A percentile compares a stretch with the other conserved stretches of the same genome.
Evolutionary conservation across 768 basidiomycete species (phyloP).

Genomic region (Udeniomyces megalosporus): DNA sequence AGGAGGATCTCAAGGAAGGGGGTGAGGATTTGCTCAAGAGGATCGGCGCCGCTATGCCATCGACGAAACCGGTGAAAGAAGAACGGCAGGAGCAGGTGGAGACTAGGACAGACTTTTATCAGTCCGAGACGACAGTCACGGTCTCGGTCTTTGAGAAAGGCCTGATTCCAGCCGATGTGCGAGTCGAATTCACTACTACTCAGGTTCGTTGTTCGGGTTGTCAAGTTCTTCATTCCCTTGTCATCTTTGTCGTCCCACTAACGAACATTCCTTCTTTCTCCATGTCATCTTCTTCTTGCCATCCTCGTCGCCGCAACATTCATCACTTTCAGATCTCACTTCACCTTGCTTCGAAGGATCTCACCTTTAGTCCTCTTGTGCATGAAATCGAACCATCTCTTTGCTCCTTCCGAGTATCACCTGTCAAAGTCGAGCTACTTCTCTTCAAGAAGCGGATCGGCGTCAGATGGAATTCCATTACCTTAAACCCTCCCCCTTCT

Average conservation of each 20-base stretch:
- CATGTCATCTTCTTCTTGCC: neutral
- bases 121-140: neutral
- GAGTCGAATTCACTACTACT: neutral
- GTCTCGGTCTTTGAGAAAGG: constrained; percentile 2
- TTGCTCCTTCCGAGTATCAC: neutral
- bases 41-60: too few species aligned
- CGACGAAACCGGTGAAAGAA: neutral
- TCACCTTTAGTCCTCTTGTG: neutral
- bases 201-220: neutral
- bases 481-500: neutral
- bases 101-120: neutral
- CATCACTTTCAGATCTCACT: neutral
- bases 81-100: too few species aligned
- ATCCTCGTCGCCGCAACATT: too few species aligned
- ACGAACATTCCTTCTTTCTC: neutral
- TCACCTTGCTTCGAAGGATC: neutral
- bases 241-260: too few species aligned
- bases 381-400: neutral
- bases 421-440: constrained; percentile 1
- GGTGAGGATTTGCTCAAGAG: neutral
- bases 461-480: neutral
- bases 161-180: neutral
- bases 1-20: constrained; percentile 5
- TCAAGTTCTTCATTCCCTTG: neutral
- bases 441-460: neutral